Base-by-base conservation (phyloP, 805 yeast genomes). In the Saccharomycopsis sp. region DNA sequence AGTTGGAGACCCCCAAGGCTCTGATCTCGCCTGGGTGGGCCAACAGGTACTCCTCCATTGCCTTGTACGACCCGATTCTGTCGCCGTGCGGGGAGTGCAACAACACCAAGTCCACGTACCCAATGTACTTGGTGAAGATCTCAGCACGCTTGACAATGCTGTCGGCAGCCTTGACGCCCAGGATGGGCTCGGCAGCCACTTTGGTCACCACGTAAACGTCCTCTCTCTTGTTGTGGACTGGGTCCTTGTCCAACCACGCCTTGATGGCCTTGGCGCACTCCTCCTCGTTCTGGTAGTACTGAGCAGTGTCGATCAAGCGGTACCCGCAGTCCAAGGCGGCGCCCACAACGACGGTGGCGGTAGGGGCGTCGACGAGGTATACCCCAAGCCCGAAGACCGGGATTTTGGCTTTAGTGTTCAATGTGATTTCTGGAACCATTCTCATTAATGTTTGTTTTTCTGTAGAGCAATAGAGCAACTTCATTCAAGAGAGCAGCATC, bases 1-100 rank as follows among this genome's bases (percentile, higher is more conserved):
- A 74, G 62, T 84, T 83, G 26, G 87, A 78, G 31, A 83, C 81
- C 50, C 94, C 94, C 56, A 83, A 70, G 17, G 87, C 73, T 50
- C 66, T 72, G 20, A 73, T 66, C 56, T 72, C 67, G 22, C 75
- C 80, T 15, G 69, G 54, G 22, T 60, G 60, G 35, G 73, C 65
- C 36, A 80, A 59, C 3, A 60, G 61, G 17, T 65, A 71, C 50
- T 70, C 62, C 60, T 82, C 84, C 72, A 83, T 58, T 29, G 59
- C 61, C 52, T 68, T 74, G 75, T 75, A 81, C 16, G 84, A 75
- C 52, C 77, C 67, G 49, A 71, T 50, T 54, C 89, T 67, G 12
- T 25, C 30, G 38, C 51, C 52, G 41, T 60, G 50, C 23, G 92
- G 89, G 6, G 79, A 65, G 52, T 77, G 84, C 48, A 83, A 75